Percentiles rank a stretch among this genome's conserved stretches.
phyloP scores from a whole-genome alignment of 805 yeast species.

The Tetrapisispora nanseiensis region DNA sequence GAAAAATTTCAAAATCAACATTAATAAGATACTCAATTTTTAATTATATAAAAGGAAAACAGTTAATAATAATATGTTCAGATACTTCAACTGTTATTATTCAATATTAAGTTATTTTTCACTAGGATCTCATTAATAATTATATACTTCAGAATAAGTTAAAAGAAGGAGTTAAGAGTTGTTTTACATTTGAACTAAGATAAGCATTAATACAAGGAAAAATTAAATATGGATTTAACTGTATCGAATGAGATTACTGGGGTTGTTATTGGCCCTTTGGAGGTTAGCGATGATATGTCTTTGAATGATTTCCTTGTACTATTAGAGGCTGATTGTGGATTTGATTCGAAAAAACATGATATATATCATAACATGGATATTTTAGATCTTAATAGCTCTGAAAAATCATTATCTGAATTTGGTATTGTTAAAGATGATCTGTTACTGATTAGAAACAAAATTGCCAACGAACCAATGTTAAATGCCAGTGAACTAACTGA shows the following conservation, averaged over 20 bases:
- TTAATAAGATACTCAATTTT: too few relatives aligned
- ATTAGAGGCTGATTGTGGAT: slow-evolving; percentile 57
- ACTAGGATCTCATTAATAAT: too few relatives aligned
- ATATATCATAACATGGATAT: slow-evolving; percentile 39
- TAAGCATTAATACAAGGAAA: background rate
- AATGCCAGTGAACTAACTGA: slow-evolving; percentile 3
- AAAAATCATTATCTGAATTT: slow-evolving; percentile 36
- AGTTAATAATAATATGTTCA: too few relatives aligned
- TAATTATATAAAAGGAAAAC: too few relatives aligned
- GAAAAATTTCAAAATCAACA: too few relatives aligned
- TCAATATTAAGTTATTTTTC: too few relatives aligned
- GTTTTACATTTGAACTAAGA: too few relatives aligned
- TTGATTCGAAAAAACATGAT: slow-evolving; percentile 38
- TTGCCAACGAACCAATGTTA: background rate
- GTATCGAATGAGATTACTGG: slow-evolving; percentile 43
- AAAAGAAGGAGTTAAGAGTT: too few relatives aligned
- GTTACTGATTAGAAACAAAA: slow-evolving; percentile 33
- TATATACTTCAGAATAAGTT: too few relatives aligned
- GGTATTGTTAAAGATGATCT: slow-evolving; percentile 52
- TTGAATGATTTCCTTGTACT: slow-evolving; percentile 64
- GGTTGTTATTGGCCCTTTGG: slow-evolving; percentile 40
- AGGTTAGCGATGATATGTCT: slow-evolving; percentile 54
- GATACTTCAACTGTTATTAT: too few relatives aligned
- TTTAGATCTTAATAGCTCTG: slow-evolving; percentile 23
- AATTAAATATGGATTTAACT: slow-evolving; percentile 39